A percentile compares a stretch with the other conserved stretches of the same genome.
phyloP scores from a whole-genome alignment of 148 eudicot genomes.

The Rhododendron simsii region DNA sequence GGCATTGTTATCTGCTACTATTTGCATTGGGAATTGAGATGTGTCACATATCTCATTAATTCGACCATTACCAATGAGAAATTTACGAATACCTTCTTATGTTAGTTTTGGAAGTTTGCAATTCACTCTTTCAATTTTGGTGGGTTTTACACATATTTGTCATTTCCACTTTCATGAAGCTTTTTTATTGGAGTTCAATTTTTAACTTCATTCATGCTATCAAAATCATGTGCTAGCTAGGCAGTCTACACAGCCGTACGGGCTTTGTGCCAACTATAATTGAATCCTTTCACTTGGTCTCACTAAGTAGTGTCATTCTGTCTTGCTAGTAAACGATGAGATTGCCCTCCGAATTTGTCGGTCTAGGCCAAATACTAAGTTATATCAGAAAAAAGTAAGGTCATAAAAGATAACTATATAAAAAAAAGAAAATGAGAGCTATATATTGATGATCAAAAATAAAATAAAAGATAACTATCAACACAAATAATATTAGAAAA shows the following conservation, averaged over 20 bases:
- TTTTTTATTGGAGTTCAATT: background rate
- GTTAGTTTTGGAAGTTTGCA: background rate
- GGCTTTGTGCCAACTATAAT: too few relatives aligned
- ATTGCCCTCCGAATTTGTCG: background rate
- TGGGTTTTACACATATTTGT: background rate
- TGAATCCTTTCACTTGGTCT: background rate
- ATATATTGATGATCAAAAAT: too few relatives aligned
- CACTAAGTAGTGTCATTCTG: too few relatives aligned
- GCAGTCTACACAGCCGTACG: too few relatives aligned
- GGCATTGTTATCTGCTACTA: background rate
- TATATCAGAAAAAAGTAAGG: too few relatives aligned
- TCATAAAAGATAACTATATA: too few relatives aligned
- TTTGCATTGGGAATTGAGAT: background rate
- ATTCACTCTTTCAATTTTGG: background rate
- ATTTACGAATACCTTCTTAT: background rate
- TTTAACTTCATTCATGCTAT: background rate
- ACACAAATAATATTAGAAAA: too few relatives aligned
- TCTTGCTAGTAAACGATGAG: background rate
- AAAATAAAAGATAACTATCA: too few relatives aligned
- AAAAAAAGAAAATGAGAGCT: too few relatives aligned
- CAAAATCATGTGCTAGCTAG: background rate
- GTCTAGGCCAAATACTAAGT: too few relatives aligned
- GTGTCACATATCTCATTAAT: background rate
- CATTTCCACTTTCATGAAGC: background rate
- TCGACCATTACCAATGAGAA: background rate